Base-by-base conservation (phyloP, 2,329 filamentous ascomycete genomes). In the Stagonosporopsis tanaceti region DNA sequence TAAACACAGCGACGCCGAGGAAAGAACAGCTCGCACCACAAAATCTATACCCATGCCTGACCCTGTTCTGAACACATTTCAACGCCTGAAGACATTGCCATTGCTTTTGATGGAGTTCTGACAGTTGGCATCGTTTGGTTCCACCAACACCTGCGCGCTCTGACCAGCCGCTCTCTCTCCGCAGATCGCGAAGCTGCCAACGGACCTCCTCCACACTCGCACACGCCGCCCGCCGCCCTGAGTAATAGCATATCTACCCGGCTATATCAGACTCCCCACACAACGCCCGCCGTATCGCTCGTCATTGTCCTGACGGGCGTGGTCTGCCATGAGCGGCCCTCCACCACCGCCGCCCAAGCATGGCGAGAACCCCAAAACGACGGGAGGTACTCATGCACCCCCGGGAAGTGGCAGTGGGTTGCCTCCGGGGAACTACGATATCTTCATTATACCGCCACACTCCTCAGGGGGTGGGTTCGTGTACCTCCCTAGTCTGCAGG, bases 371-470 rank as follows among this genome's bases (percentile, higher is more conserved):
- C 90, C 92, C 47, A 89, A 89, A 75, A 86, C 85, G 20, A 77
- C 74, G 12, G 69, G 64, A 54, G 73, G 74, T 37, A 66, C 55
- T 24, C 63, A 68, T 62, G 70, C 69, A 24, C 64, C 67, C 24
- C 42, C 42, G 4, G 51, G 51, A 5, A 59, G 62, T 12, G 60
- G 60, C 46, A 81, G 82, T 25, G 89, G 90, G 54, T 81, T 97
- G 45, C 94, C 94, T 2, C 84, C 90, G 1, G 93, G 94, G 53
- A 96, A 95, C 74, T 98, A 97, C 78, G 94, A 98, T 80, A 96
- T 98, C 73, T 97, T 97, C 80, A 90, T 97, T 75, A 93, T 98
- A 70, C 94, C 94, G 7, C 92, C 93, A 44, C 93, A 97, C 76
- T 94, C 93, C 11, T 85, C 93, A 6, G 94, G 94, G 50, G 87